Evolutionary conservation across 2,329 filamentous ascomycete genomes (phyloP).

Genomic region (Ceratocystis harringtonii): DNA sequence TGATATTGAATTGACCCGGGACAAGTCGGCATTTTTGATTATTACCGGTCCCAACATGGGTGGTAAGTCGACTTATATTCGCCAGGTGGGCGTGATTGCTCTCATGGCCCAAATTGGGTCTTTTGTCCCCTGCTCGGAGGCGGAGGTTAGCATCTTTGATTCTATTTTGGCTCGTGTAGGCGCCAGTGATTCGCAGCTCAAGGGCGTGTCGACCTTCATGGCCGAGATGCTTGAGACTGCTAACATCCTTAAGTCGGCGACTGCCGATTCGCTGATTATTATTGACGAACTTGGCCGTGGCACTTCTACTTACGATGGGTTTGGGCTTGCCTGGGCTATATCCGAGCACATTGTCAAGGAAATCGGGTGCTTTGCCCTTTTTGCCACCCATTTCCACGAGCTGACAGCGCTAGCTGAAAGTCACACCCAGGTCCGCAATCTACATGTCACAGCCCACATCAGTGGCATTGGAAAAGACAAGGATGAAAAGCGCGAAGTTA

Average conservation of each 20-base stretch:
- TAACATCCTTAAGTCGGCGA: conserved; percentile 95
- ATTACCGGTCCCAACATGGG: conserved; percentile 99
- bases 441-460: conserved; percentile 94
- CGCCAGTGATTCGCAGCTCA: conserved; percentile 89
- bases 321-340: conserved; percentile 97
- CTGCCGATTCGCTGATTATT: conserved; percentile 89
- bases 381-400: conserved; percentile 97
- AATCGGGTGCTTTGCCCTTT: conserved; percentile 86
- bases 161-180: conserved; percentile 92
- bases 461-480: conserved; percentile 32
- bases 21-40: conserved; percentile 77
- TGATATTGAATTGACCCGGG: conserved; percentile 67
- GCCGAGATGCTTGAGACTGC: conserved; percentile 98
- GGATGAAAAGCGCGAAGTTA: conserved; percentile 63
- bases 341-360: conserved; percentile 94
- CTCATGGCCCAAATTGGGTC: conserved; percentile 95
- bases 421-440: conserved; percentile 74
- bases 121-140: conserved; percentile 82
- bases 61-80: conserved; percentile 95
- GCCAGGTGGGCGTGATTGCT: conserved; percentile 90
- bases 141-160: conserved; percentile 91
- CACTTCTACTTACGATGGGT: conserved; percentile 95
- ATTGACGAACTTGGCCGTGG: conserved; percentile 95
- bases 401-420: conserved; percentile 79
- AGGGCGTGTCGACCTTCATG: conserved; percentile 98